Percentiles rank a stretch among this genome's conserved stretches.
phyloP scores from a whole-genome alignment of 805 yeast species.

The Metschnikowia picachoensis region DNA sequence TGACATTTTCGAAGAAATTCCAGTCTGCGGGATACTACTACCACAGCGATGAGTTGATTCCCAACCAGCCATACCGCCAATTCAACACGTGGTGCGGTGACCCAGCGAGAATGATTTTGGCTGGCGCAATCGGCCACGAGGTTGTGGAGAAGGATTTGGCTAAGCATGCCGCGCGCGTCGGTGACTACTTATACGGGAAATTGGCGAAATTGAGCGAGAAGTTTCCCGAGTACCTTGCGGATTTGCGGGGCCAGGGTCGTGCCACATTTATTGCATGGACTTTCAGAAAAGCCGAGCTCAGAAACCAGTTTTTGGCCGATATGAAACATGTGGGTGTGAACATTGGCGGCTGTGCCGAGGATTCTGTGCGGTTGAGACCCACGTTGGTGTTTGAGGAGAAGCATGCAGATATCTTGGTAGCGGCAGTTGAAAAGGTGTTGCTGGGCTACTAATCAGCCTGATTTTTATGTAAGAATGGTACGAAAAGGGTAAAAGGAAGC shows the following conservation, averaged over 20 bases:
- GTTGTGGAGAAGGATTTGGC: slow-evolving; percentile 57
- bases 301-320: slow-evolving; percentile 59
- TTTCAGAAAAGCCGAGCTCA: slow-evolving; percentile 46
- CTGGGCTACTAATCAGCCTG: slow-evolving; percentile 24
- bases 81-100: slow-evolving; percentile 95
- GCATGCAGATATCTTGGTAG: slow-evolving; percentile 68
- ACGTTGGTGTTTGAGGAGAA: slow-evolving; percentile 72
- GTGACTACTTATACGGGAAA: slow-evolving; percentile 58
- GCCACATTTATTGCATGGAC: slow-evolving; percentile 88
- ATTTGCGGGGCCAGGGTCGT: slow-evolving; percentile 69
- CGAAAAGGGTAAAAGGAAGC: too few relatives aligned
- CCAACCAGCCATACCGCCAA: slow-evolving; percentile 79
- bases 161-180: slow-evolving; percentile 54
- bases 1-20: slow-evolving; percentile 84
- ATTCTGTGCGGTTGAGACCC: slow-evolving; percentile 78
- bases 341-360: slow-evolving; percentile 82
- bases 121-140: slow-evolving; percentile 69
- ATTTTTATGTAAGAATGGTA: neutral
- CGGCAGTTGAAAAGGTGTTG: slow-evolving; percentile 36
- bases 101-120: slow-evolving; percentile 74
- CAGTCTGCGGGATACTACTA: slow-evolving; percentile 87
- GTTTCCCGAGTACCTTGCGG: slow-evolving; percentile 49
- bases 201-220: slow-evolving; percentile 49
- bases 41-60: slow-evolving; percentile 68
- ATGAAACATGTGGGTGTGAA: slow-evolving; percentile 68